Evolutionary conservation across 2,329 filamentous ascomycete species (phyloP), one percentile per base, ranked within the genome.

Genomic region (Karstenula rhodostoma): DNA sequence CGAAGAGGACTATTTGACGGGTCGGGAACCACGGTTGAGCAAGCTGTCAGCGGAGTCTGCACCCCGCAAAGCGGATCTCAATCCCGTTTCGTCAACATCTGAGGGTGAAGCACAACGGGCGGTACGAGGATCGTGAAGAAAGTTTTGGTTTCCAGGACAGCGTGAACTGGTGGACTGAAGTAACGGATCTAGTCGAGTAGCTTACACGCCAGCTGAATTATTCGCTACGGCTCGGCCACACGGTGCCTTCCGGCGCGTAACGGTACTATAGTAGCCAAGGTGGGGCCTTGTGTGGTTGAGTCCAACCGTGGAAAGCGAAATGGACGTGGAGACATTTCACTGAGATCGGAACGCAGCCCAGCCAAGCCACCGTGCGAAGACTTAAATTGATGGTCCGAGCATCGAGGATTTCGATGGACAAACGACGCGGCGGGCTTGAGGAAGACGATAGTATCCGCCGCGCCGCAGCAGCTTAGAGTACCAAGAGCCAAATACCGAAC

Each of bases 341-440:
- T 25, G 25, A 57, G 43, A 55, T 55, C 57, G 62, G 57, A 57
- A 9, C 42, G 25, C 47, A 48, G n/a, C 60, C 59, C 53, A 57
- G 54, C 47, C 32, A 23, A 32, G 25, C 43, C 54, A 42, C 29
- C 43, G 33, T 44, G 3, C 23, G 22, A 33, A 46, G 27, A 22
- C 25, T 42, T 40, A 35, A 54, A 51, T 58, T 54, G 59, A 56
- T 44, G 19, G 35, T 56, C 47, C 33, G 33, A 46, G 42, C 25
- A 23, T 43, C 27, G 27, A 27, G 22, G 19, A n/a, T 40, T 25
- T 47, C 23, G 35, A 33, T 29, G 37, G 54, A 44, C 6, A n/a
- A 27, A 51, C 9, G 53, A 23, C 46, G 33, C 55, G 58, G 55
- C 43, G 56, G 6, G 57, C 46, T 56, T 56, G 48, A 47, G 42